Percentiles rank a stretch among this genome's conserved stretches.
These are phyloP conservation scores for Datisca glomerata DNA, from an alignment of 306 rosid species.

Conservation along the genomic window DNA sequence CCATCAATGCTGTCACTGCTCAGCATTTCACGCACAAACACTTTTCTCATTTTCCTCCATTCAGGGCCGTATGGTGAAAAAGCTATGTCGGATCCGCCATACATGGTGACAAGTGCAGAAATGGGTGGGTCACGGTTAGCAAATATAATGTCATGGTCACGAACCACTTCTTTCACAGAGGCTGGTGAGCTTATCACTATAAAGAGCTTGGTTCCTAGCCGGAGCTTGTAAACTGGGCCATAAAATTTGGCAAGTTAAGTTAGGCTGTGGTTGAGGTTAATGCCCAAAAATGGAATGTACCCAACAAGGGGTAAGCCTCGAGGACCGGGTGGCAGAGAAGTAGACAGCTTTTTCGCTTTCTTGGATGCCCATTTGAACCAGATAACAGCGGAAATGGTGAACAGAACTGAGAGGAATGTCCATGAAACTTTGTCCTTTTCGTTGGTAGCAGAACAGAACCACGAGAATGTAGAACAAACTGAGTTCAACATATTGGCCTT, in stretches of 20 bases:
- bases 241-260: background rate
- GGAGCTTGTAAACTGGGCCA: conserved; percentile 4
- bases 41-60: conserved; percentile 6
- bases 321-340: conserved; percentile 11
- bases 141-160: background rate
- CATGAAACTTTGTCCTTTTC: too few relatives aligned
- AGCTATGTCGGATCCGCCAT: conserved; percentile 4
- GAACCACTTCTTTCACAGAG: background rate
- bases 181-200: background rate
- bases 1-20: background rate
- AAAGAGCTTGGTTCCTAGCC: background rate
- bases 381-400: too few relatives aligned
- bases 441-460: too few relatives aligned
- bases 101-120: background rate
- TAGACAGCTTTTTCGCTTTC: too few relatives aligned
- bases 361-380: too few relatives aligned
- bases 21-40: background rate
- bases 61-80: background rate
- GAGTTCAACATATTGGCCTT: too few relatives aligned
- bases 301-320: conserved; percentile 6
- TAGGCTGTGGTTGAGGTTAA: background rate
- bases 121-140: background rate
- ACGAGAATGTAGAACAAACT: too few relatives aligned
- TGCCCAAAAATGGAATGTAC: background rate
- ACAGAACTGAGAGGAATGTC: too few relatives aligned